Evolutionary conservation across 495 filamentous ascomycete genomes (phyloP).

Genomic region (Penicillium ucsense): DNA sequence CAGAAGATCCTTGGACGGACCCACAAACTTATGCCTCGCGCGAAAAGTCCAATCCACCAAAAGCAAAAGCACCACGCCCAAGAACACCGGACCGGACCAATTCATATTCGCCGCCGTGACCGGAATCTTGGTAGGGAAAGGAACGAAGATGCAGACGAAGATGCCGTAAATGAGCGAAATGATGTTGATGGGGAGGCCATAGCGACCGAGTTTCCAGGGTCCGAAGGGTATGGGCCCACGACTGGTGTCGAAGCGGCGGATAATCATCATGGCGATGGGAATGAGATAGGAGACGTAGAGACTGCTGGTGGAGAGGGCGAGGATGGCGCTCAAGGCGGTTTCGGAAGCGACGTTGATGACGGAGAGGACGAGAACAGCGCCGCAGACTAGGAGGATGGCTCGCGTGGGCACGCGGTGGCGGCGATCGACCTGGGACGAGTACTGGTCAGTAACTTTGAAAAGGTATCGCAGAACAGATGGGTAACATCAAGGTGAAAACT

Average conservation of each 20-base stretch:
- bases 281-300: conserved; percentile 42
- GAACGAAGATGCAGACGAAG: conserved; percentile 30
- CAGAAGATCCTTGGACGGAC: conserved; percentile 7
- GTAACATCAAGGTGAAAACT: conserved; percentile 1
- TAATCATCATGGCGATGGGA: conserved; percentile 32
- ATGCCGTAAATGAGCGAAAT: conserved; percentile 23
- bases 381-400: conserved; percentile 28
- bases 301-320: conserved; percentile 35
- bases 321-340: conserved; percentile 38
- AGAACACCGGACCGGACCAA: conserved; percentile 28
- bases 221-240: conserved; percentile 15
- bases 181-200: conserved; percentile 29
- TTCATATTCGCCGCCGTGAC: conserved; percentile 30
- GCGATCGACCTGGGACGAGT: conserved; percentile 6
- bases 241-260: conserved; percentile 9
- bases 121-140: conserved; percentile 28
- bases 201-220: conserved; percentile 19
- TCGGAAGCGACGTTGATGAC: conserved; percentile 40
- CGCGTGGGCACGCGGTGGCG: conserved; percentile 12
- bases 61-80: conserved; percentile 22
- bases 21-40: conserved; percentile 17
- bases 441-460: background rate
- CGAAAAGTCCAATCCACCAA: conserved; percentile 25
- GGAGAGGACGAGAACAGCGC: conserved; percentile 28
- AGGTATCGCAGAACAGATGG: conserved; percentile 24